Percentiles rank a stretch among this genome's conserved stretches.
phyloP scores from a whole-genome alignment of 305 asterid species.

The Fraxinus albicans region DNA sequence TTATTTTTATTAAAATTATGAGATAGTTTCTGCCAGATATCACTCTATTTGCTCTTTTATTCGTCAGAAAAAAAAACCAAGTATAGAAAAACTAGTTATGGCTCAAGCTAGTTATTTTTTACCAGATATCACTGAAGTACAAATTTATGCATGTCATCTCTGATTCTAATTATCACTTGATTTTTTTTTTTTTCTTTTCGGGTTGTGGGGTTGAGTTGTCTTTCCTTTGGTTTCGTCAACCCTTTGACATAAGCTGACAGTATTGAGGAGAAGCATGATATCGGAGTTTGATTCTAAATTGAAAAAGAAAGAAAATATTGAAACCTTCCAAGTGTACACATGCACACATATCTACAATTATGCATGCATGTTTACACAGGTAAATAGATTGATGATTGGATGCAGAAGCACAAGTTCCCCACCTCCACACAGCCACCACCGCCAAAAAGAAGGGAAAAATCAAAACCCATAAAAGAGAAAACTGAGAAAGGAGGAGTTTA shows the following conservation, averaged over 20 bases:
- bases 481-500: not conserved
- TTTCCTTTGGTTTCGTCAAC: not conserved
- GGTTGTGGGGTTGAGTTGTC: not conserved
- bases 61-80: not conserved
- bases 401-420: not conserved
- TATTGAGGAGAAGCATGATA: not conserved
- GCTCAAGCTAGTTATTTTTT: not conserved
- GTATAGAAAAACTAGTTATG: not conserved
- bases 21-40: not conserved
- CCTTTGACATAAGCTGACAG: not conserved
- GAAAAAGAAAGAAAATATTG: not conserved
- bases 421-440: not conserved
- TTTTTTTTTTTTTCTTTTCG: not conserved
- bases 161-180: not conserved
- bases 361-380: not conserved
- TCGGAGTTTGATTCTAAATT: not conserved
- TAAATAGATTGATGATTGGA: not conserved
- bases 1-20: slow-evolving; percentile 6
- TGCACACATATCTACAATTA: not conserved
- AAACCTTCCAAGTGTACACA: not conserved
- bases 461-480: not conserved
- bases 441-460: not conserved
- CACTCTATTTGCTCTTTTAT: not conserved
- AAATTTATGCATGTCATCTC: not conserved
- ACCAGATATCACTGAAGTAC: not conserved